A percentile compares a stretch with the other conserved stretches of the same genome.
These are phyloP conservation scores for Apiotrichum montevideense DNA, from an alignment of 1,284 basidiomycete genomes.

Conservation along the genomic window DNA sequence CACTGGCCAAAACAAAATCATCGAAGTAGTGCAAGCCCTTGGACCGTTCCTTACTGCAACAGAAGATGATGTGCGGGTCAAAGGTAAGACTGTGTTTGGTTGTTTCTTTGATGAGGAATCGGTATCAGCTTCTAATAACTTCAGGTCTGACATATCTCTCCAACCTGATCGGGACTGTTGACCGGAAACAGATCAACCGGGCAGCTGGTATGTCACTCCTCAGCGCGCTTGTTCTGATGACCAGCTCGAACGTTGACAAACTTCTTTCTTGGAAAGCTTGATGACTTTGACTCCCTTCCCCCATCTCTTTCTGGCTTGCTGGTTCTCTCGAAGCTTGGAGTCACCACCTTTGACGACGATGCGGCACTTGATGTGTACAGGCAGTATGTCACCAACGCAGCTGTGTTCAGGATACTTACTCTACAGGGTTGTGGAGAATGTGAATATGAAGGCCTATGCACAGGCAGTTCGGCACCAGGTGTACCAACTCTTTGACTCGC, in stretches of 20 bases:
- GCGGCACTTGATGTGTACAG: slow-evolving; percentile 64
- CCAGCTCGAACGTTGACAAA: slow-evolving; percentile 70
- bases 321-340: slow-evolving; percentile 56
- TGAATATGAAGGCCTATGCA: slow-evolving; percentile 73
- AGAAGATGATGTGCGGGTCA: slow-evolving; percentile 67
- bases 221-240: not conserved
- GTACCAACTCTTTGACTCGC: slow-evolving; percentile 72
- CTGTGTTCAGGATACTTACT: not conserved
- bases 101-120: not conserved
- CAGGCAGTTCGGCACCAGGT: slow-evolving; percentile 78
- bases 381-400: slow-evolving; percentile 53
- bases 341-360: slow-evolving; percentile 59
- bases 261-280: slow-evolving; percentile 82
- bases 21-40: slow-evolving; percentile 78
- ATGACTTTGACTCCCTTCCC: slow-evolving; percentile 71
- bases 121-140: too few relatives aligned
- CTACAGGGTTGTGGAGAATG: slow-evolving; percentile 64
- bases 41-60: slow-evolving; percentile 82
- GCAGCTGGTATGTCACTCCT: slow-evolving; percentile 54
- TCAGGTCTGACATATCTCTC: slow-evolving; percentile 37
- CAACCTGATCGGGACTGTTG: slow-evolving; percentile 61
- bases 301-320: slow-evolving; percentile 68
- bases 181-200: slow-evolving; percentile 62
- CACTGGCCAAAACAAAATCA: slow-evolving; percentile 57
- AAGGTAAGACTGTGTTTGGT: slow-evolving; percentile 54